These are phyloP conservation scores for Didymella pinodella DNA, from an alignment of 2,329 filamentous ascomycete genomes.

Conservation along the genomic window DNA sequence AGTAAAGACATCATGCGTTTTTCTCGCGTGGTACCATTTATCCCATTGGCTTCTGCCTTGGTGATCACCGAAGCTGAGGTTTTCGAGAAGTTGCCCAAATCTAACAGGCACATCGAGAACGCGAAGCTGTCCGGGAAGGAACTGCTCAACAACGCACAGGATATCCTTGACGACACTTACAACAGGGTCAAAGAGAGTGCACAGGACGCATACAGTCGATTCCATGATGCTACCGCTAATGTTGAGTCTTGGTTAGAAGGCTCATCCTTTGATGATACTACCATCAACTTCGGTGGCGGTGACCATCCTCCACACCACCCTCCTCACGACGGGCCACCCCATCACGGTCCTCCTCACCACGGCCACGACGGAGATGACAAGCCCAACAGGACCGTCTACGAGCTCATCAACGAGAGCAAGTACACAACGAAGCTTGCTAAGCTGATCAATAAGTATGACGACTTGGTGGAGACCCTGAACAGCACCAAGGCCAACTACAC, in stretches of 20 bases:
- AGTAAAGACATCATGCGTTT: constrained; percentile 57
- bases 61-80: constrained; percentile 62
- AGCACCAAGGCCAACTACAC: constrained; percentile 78
- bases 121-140: constrained; percentile 17
- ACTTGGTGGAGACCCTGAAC: constrained; percentile 77
- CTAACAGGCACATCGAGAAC: constrained; percentile 30
- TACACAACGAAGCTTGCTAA: constrained; percentile 79
- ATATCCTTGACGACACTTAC: constrained; percentile 56
- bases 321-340: constrained; percentile 25
- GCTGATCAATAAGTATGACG: constrained; percentile 75
- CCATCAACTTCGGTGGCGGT: constrained; percentile 47
- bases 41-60: constrained; percentile 60
- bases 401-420: constrained; percentile 78
- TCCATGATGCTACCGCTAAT: constrained; percentile 56
- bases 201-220: constrained; percentile 50
- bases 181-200: constrained; percentile 50
- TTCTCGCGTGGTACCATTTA: constrained; percentile 58
- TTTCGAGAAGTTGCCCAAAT: constrained; percentile 49
- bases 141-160: constrained; percentile 43
- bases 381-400: constrained; percentile 77
- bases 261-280: constrained; percentile 45
- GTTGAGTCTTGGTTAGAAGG: constrained; percentile 58
- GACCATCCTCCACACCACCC: constrained; percentile 42
- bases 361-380: constrained; percentile 50
- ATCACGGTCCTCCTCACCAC: constrained; percentile 49